Conservation (phyloP, 2,329 filamentous ascomycete genomes). For the Dothideomycetes sp. region DNA sequence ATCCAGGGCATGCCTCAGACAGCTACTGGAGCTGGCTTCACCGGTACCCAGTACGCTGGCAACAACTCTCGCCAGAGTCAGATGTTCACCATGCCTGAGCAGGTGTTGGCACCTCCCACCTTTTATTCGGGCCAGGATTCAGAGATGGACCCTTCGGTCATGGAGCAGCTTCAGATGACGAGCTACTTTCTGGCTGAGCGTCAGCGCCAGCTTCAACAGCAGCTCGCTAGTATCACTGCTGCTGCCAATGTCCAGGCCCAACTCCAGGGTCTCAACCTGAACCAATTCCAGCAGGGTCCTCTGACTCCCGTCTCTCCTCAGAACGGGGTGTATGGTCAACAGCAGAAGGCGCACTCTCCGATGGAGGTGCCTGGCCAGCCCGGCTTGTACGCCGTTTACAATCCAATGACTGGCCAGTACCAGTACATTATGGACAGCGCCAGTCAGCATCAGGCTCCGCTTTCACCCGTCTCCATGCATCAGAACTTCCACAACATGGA, state of each 20-base stretch:
- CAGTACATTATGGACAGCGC: constrained; percentile 66
- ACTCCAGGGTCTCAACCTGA: constrained; percentile 66
- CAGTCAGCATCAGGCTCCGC: constrained; percentile 37
- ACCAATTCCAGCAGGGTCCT: constrained; percentile 18
- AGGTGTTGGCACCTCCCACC: constrained; percentile 74
- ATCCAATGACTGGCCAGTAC: constrained; percentile 75
- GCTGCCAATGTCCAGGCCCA: constrained; percentile 54
- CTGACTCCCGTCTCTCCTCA: constrained; percentile 44
- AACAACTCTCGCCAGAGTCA: constrained; percentile 34
- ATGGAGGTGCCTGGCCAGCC: constrained; percentile 57
- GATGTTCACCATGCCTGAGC: constrained; percentile 64
- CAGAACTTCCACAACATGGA: constrained; percentile 10
- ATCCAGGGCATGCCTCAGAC: constrained; percentile 45
- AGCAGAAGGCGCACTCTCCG: constrained; percentile 55
- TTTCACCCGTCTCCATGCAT: constrained; percentile 19
- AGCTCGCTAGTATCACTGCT: constrained; percentile 72
- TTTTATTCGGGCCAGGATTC: constrained; percentile 62
- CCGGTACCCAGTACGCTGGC: constrained; percentile 32
- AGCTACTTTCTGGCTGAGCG: constrained; percentile 89
- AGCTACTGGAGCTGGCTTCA: constrained; percentile 41
- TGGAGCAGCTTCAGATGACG: constrained; percentile 80
- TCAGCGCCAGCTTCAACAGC: constrained; percentile 89
- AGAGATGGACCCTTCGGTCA: constrained; percentile 73
- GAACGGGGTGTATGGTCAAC: constrained; percentile 51
- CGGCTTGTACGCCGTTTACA: constrained; percentile 72